Conservation (phyloP, 1,284 basidiomycete genomes). For the Malassezia sp. region DNA sequence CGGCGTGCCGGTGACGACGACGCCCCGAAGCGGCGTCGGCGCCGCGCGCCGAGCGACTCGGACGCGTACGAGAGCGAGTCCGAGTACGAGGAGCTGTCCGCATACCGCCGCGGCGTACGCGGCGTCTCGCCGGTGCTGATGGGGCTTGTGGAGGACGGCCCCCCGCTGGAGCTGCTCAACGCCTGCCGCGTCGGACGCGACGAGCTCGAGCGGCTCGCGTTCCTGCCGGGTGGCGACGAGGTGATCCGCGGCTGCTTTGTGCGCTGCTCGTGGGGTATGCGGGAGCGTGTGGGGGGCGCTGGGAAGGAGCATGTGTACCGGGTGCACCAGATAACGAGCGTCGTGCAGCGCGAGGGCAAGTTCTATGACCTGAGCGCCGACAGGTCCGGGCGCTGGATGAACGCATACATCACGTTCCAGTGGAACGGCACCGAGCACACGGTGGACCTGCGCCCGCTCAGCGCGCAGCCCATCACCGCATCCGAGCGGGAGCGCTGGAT, state of each 20-base stretch:
- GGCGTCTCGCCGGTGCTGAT: neutral
- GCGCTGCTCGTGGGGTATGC: slow-evolving; percentile 33
- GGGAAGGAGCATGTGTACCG: slow-evolving; percentile 61
- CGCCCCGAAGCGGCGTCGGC: slow-evolving; percentile 3
- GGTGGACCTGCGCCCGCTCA: slow-evolving; percentile 20
- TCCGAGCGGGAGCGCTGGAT: slow-evolving; percentile 31
- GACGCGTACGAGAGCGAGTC: slow-evolving; percentile 30
- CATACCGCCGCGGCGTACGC: slow-evolving; percentile 3
- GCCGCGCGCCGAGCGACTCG: slow-evolving; percentile 15
- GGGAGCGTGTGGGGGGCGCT: slow-evolving; percentile 50
- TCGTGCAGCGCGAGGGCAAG: slow-evolving; percentile 53
- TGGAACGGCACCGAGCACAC: slow-evolving; percentile 24
- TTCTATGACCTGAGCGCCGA: slow-evolving; percentile 62
- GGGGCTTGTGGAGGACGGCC: slow-evolving; percentile 49
- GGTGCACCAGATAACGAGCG: slow-evolving; percentile 62
- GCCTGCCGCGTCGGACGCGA: slow-evolving; percentile 57
- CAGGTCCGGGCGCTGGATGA: slow-evolving; percentile 24
- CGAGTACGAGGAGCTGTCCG: slow-evolving; percentile 12
- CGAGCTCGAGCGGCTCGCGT: slow-evolving; percentile 56
- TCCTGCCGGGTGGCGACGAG: slow-evolving; percentile 65
- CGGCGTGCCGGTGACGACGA: slow-evolving; percentile 18
- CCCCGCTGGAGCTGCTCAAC: slow-evolving; percentile 55
- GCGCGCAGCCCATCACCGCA: slow-evolving; percentile 21
- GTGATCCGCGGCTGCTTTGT: slow-evolving; percentile 58
- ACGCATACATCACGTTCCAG: slow-evolving; percentile 26